Evolutionary conservation across 2,329 filamentous ascomycete genomes (phyloP), one percentile per base, ranked within the genome.

Genomic region (Ascochyta koolunga): DNA sequence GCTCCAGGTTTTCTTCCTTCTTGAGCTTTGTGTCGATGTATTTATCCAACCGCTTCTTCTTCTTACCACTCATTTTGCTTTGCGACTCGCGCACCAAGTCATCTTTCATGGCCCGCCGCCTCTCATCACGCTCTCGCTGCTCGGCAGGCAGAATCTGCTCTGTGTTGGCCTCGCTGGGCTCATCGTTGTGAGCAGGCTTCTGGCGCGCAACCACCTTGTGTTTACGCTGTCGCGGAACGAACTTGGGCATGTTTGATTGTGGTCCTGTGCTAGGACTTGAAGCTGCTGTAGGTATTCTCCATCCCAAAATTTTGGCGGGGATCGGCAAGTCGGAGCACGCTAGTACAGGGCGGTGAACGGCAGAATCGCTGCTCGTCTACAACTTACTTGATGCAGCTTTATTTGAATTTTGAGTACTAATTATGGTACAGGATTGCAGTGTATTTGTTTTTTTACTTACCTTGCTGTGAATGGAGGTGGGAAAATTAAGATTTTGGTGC

Each of bases 1-100:
- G 79, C 51, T 87, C 89, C 24, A 90, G 82, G 67, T 91, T 96
- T 74, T 98, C 93, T 70, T 99, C 95, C 74, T 96, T 97, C 74
- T 88, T 90, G 39, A 99, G 80, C 81, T 99, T 99, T 54, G 84
- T 95, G 67, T 98, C 93, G 72, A 89, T 86, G 61, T 89, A 89
- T 68, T 89, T 88, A 62, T 89, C 85, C 58, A 89, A 68, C 48
- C 86, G 78, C 76, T 89, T 89, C 63, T 85, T 80, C 74, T 89
- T 89, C 74, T 89, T 89, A 18, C 79, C 76, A 2, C 82, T 85
- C 53, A 87, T 80, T 60, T 83, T 83, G 3, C 80, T 76, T 59
- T 84, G 78, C 41, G 82, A 77, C 31, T 81, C 79, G 57, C 77
- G 76, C 56, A 77, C 77, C 54, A 87, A 64, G 64, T 86, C 81